Evolutionary conservation across 1,139 yeast species (phyloP), one percentile per base, ranked within the genome.

Genomic region (Pneumocystis sp.): DNA sequence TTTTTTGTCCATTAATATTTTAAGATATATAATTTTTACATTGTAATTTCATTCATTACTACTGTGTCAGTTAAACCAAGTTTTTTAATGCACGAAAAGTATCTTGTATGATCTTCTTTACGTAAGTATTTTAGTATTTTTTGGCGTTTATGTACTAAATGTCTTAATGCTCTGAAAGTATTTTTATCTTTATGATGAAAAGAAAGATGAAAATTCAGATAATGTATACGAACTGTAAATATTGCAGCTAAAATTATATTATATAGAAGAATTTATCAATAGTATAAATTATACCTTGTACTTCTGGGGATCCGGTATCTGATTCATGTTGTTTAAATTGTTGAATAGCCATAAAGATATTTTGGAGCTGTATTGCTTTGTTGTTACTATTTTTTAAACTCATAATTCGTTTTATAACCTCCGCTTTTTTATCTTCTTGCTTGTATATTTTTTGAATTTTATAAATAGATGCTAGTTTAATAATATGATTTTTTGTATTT

Each of bases 271-370:
- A 50, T 4, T 25, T 12, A 12, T 25, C 12, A 7, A 25, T 15
- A 19, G 19, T 44, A 50, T 50, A 50, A 50, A 25, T 50, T 50
- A 50, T 50, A 50, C 57, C 96, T 75, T 90, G 97, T 37, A 91
- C 97, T 77, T 91, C 97, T 63, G 96, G 85, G 0, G 96, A 88
- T 0, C 95, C 97, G 0, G 96, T 89, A 74, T 91, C 97, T 64
- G 96, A 96, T 64, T 86, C 90, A 69, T 82, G 81, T 72, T 96
- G 82, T 71, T 83, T 85, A 75, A 91, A 90, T 76, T 90, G 96
- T 70, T 82, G 77, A 65, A 83, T 81, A 0, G 97, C 96, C 67
- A 86, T 75, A 62, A 77, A 76, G 7, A 83, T 78, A 37, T 91
- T 89, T 70, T 83, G 74, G 70, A 82, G 83, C 73, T 82, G 79